Evolutionary conservation across 257 asterid species (phyloP), one percentile per base, ranked within the genome.

Genomic region (Petunia secreta): DNA sequence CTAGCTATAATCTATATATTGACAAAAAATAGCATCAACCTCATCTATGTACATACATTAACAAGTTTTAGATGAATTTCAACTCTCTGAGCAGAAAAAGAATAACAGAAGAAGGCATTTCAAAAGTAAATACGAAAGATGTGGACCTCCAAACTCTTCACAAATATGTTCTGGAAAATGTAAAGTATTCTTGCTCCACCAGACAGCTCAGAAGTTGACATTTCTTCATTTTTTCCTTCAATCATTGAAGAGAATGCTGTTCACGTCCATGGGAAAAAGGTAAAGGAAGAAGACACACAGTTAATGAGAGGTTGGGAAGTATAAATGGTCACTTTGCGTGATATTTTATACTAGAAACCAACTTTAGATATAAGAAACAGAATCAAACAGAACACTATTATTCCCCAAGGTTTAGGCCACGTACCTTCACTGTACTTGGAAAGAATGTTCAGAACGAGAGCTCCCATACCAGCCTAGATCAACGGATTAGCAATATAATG

Each of bases 121-220:
- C 71, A 39, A 83, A 58, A 80, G 64, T 55, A 74, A 71, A 55
- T 71, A 81, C 46, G 77, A 85, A 85, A 37, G 80, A 69, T 50
- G 87, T 88, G 79, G 81, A 94, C 99, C 99, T 94, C 98, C 91
- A 94, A 86, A 87, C 93, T 83, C 89, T 90, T 94, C 63, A 94
- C 99, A 85, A 87, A 96, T 64, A 96, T 96, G 80, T 87, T 87
- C 86, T 94, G 98, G 83, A 96, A 96, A 78, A 96, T 96, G 88
- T 92, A 92, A 90, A 94, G 99, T 79, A 96, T 91, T 87, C 99
- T 89, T 78, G 99, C 98, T 80, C 99, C 99, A 78, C 99, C 99
- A 85, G 97, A 92, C 79, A 96, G 87, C 91, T 96, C 98, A 55
- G 90, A 81, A 40, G 99, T 96, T 81, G 95, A 91, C 98, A 94